These are phyloP conservation scores for Pseudodiploospora longispora DNA, from an alignment of 2,329 filamentous ascomycete genomes.

Conservation along the genomic window DNA sequence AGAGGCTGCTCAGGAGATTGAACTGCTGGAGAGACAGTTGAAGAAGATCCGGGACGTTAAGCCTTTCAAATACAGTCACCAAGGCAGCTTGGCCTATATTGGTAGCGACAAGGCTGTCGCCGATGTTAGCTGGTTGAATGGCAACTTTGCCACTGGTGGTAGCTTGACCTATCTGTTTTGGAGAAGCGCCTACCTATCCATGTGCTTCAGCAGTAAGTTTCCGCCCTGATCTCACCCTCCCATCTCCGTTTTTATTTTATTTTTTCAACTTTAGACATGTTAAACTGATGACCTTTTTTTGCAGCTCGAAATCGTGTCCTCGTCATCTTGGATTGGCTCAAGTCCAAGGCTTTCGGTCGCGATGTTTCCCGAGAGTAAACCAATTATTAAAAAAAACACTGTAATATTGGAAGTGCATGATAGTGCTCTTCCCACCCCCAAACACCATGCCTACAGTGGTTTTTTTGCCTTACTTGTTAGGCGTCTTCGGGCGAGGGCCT, in stretches of 20 bases:
- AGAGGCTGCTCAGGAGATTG: conserved; percentile 65
- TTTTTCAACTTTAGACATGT: not conserved
- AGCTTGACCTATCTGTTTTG: conserved; percentile 97
- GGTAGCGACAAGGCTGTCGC: conserved; percentile 96
- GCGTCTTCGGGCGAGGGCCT: not conserved
- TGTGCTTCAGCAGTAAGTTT: conserved; percentile 98
- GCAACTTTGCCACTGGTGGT: conserved; percentile 89
- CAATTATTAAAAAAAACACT: conserved; percentile 12
- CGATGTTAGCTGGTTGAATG: conserved; percentile 94
- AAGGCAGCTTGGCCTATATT: conserved; percentile 95
- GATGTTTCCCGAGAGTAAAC: conserved; percentile 78
- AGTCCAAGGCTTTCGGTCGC: conserved; percentile 92
- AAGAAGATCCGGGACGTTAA: conserved; percentile 88
- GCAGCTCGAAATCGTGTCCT: conserved; percentile 87
- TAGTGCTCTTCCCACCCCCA: not conserved
- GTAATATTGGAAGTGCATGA: not conserved
- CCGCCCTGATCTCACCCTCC: not conserved
- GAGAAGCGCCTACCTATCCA: conserved; percentile 95
- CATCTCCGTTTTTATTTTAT: not conserved
- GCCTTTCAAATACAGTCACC: conserved; percentile 97
- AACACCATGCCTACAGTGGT: no score
- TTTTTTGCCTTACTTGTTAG: not conserved
- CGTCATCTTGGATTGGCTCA: conserved; percentile 90
- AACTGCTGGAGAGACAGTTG: conserved; percentile 76
- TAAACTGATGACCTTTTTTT: conserved; percentile 12